Evolutionary conservation across 2,329 filamentous ascomycete species (phyloP).

Genomic region (Penicillium hesseltinei): DNA sequence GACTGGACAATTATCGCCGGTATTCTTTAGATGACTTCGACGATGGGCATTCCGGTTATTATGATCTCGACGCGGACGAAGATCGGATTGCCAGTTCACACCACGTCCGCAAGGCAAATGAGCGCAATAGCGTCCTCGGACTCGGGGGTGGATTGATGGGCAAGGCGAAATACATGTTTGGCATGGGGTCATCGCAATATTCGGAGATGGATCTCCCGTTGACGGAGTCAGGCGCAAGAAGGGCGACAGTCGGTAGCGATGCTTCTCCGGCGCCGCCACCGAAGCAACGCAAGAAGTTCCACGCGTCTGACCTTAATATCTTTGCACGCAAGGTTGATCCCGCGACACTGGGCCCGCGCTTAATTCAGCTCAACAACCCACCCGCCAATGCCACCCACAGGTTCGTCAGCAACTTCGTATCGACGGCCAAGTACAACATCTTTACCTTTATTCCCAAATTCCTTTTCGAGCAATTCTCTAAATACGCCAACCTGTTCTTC

Average conservation of each 20-base stretch:
- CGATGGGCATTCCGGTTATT: constrained; percentile 76
- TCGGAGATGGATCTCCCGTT: constrained; percentile 98
- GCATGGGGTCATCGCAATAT: constrained; percentile 76
- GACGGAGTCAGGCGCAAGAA: constrained; percentile 68
- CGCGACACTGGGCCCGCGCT: constrained; percentile 82
- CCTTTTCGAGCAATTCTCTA: constrained; percentile 96
- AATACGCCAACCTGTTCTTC: constrained; percentile 99
- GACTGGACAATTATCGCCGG: constrained; percentile 80
- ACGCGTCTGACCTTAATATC: constrained; percentile 78
- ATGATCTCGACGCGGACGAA: constrained; percentile 63
- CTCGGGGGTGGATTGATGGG: constrained; percentile 85
- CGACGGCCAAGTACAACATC: constrained; percentile 95
- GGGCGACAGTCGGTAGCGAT: constrained; percentile 45
- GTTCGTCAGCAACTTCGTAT: constrained; percentile 95
- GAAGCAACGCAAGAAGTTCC: constrained; percentile 59
- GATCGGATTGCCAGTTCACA: constrained; percentile 54
- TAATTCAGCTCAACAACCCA: constrained; percentile 95
- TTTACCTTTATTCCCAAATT: constrained; percentile 95
- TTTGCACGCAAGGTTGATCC: constrained; percentile 86
- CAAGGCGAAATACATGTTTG: constrained; percentile 83
- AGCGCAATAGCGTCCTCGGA: constrained; percentile 84
- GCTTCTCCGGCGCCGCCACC: constrained; percentile 42
- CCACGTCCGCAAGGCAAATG: constrained; percentile 58
- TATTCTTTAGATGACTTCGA: constrained; percentile 86
- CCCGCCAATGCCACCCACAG: constrained; percentile 86